phyloP scores from a whole-genome alignment of 257 asterid species.

The Salvia splendens region DNA sequence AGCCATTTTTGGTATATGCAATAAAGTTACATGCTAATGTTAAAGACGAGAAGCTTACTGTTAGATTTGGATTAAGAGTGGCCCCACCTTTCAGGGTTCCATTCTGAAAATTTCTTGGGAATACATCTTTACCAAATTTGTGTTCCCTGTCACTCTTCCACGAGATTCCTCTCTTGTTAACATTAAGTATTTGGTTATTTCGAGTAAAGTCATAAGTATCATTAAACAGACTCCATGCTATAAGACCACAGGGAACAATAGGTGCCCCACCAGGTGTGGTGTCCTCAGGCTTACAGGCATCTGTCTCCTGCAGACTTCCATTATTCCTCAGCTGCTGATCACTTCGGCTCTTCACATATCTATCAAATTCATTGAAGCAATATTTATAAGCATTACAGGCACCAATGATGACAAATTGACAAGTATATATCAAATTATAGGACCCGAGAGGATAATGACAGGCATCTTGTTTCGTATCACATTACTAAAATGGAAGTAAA shows the following conservation, averaged over 20 bases:
- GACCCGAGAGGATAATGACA: neutral
- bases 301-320: constrained; percentile 36
- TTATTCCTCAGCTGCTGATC: constrained; percentile 76
- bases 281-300: constrained; percentile 83
- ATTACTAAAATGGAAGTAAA: neutral
- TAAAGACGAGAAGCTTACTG: constrained; percentile 55
- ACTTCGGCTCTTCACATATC: constrained; percentile 95
- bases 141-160: constrained; percentile 97
- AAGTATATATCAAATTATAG: neutral
- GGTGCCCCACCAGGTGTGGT: constrained; percentile 39
- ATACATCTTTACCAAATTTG: constrained; percentile 81
- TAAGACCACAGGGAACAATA: constrained; percentile 97
- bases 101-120: constrained; percentile 75
- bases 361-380: constrained; percentile 27
- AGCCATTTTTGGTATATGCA: neutral
- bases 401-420: neutral
- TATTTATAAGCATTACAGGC: neutral
- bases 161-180: constrained; percentile 71
- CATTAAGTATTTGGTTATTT: constrained; percentile 47
- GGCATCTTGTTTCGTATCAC: neutral
- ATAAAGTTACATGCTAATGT: neutral
- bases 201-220: constrained; percentile 71
- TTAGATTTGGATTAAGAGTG: constrained; percentile 43
- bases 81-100: constrained; percentile 70
- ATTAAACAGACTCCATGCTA: constrained; percentile 96